Evolutionary conservation across 179 eudicot genomes (phyloP).

Genomic region (Vitellaria paradoxa): DNA sequence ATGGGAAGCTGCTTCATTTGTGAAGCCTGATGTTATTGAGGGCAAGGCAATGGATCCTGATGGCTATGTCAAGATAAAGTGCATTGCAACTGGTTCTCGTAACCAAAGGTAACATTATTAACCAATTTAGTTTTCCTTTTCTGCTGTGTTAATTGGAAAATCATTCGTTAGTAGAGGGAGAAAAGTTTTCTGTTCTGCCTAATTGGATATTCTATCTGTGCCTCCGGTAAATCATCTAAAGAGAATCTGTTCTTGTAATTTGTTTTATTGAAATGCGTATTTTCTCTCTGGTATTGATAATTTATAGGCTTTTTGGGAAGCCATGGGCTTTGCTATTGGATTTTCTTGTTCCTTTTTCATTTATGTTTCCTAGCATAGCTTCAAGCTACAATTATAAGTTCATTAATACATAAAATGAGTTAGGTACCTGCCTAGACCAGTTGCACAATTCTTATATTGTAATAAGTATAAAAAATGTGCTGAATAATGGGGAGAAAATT

Average conservation of each 20-base stretch:
- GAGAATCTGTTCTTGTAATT: neutral
- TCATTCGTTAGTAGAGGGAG: neutral
- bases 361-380: neutral
- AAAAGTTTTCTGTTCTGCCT: neutral
- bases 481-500: conserved; percentile 1
- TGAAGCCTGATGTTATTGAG: conserved; percentile 64
- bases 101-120: conserved; percentile 52
- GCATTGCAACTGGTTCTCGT: conserved; percentile 72
- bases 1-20: conserved; percentile 84
- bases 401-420: neutral
- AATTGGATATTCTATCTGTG: neutral
- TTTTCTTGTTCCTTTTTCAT: neutral
- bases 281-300: neutral
- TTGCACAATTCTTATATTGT: conserved; percentile 3
- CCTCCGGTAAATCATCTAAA: conserved; percentile 2
- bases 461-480: neutral
- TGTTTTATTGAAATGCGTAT: neutral
- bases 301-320: neutral
- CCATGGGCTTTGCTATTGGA: neutral
- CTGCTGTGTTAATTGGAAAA: neutral
- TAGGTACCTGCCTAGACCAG: neutral
- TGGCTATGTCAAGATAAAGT: conserved; percentile 88
- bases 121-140: neutral
- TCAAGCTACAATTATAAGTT: neutral
- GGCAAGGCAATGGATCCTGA: conserved; percentile 91